Conservation (phyloP, 257 asterid species). For the Solanum chilense region DNA sequence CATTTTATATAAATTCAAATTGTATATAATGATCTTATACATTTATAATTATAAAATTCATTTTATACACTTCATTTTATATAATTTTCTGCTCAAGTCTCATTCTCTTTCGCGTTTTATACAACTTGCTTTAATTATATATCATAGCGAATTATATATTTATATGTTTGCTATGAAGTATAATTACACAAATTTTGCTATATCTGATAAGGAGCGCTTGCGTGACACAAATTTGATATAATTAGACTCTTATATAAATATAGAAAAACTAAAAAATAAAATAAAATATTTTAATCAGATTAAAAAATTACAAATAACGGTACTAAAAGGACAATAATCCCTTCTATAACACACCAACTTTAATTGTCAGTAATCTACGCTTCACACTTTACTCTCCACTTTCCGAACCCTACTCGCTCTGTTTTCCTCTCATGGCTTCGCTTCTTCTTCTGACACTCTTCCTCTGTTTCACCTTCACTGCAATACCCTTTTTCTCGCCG, state of each 20-base stretch:
- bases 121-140: too few relatives aligned
- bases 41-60: too few relatives aligned
- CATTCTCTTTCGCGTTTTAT: too few relatives aligned
- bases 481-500: not conserved
- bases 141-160: too few relatives aligned
- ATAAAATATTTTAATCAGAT: not conserved
- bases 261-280: too few relatives aligned
- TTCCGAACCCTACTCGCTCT: slow-evolving; percentile 7
- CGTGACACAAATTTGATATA: rapidly evolving
- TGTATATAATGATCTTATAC: too few relatives aligned
- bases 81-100: too few relatives aligned
- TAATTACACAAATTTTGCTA: rapidly evolving
- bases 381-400: slow-evolving; percentile 6
- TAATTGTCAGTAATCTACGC: not conserved
- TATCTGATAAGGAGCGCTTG: not conserved
- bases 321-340: slow-evolving; percentile 14
- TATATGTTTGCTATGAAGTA: rapidly evolving
- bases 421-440: slow-evolving; percentile 14
- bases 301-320: not conserved
- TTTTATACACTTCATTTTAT: too few relatives aligned
- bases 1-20: too few relatives aligned
- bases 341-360: slow-evolving; percentile 14
- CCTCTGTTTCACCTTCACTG: not conserved
- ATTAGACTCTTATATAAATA: too few relatives aligned
- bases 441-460: slow-evolving; percentile 2